These are phyloP conservation scores for Nyctanthes arbortristis DNA, from an alignment of 257 asterid species.

Conservation along the genomic window DNA sequence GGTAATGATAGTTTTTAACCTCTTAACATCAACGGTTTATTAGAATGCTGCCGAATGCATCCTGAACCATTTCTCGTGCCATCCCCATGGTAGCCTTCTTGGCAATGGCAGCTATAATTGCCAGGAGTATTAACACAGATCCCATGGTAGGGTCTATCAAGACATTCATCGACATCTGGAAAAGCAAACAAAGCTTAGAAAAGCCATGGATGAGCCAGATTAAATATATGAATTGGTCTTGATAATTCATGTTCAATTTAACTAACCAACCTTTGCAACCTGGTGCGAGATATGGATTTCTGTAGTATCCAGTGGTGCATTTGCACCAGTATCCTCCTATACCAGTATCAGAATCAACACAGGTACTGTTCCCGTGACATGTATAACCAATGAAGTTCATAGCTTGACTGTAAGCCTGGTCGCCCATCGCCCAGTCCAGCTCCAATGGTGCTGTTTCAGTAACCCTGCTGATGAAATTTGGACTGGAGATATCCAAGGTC, in stretches of 20 bases:
- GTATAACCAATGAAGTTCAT: not conserved
- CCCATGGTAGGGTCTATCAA: not conserved
- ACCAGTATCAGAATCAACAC: conserved; percentile 29
- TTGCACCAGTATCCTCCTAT: conserved; percentile 39
- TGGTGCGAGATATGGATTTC: conserved; percentile 42
- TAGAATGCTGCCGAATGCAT: not conserved
- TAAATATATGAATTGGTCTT: too few relatives aligned
- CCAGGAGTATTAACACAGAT: conserved; percentile 11
- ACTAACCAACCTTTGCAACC: conserved; percentile 43
- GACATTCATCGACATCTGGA: not conserved
- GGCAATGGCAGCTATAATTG: conserved; percentile 13
- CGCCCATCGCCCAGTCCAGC: conserved; percentile 37
- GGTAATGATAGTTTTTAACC: not conserved
- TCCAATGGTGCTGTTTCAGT: conserved; percentile 18
- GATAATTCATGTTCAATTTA: too few relatives aligned
- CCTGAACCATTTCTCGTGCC: not conserved
- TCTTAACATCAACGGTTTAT: not conserved
- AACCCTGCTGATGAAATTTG: not conserved
- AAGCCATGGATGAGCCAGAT: too few relatives aligned
- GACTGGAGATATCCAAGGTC: conserved; percentile 20
- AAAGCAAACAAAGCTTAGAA: too few relatives aligned
- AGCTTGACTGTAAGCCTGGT: conserved; percentile 15
- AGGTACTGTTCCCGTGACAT: conserved; percentile 31
- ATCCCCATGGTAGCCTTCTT: conserved; percentile 8
- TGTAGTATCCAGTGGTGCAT: conserved; percentile 34